These are phyloP conservation scores for Tuber melanosporum DNA, from an alignment of 495 filamentous ascomycete genomes.

Conservation along the genomic window DNA sequence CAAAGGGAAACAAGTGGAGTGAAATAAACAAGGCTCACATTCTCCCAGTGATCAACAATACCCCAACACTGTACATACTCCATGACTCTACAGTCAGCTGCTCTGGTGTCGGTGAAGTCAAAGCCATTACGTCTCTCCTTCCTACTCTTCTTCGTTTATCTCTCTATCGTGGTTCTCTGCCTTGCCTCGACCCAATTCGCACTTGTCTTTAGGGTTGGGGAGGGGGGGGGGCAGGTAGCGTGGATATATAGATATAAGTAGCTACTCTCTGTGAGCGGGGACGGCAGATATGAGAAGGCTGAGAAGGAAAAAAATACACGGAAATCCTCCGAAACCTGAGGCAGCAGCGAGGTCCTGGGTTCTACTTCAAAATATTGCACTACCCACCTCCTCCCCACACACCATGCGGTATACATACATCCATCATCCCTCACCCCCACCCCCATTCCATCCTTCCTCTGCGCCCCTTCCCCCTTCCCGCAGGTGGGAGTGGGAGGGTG, in stretches of 20 bases:
- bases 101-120: conserved; percentile 39
- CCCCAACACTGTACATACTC: conserved; percentile 48
- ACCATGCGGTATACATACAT: not conserved
- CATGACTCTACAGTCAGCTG: conserved; percentile 49
- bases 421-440: not conserved
- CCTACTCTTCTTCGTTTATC: not conserved
- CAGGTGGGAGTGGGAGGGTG: not conserved
- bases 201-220: not conserved
- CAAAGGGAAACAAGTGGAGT: not conserved
- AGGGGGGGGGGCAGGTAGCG: not conserved
- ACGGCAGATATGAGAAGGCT: not conserved
- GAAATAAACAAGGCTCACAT: conserved; percentile 41
- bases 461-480: not conserved
- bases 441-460: not conserved
- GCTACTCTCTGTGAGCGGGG: not conserved
- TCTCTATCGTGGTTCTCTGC: not conserved
- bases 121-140: conserved; percentile 1
- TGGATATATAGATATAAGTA: not conserved
- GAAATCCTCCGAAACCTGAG: not conserved
- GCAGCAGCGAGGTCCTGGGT: not conserved
- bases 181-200: not conserved
- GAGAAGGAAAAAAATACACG: not conserved
- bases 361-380: not conserved
- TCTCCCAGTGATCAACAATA: conserved; percentile 44
- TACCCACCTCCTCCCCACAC: not conserved